A percentile compares a stretch with the other conserved stretches of the same genome.
Conservation (phyloP, 1,139 yeast species). For the Candida sojae region DNA sequence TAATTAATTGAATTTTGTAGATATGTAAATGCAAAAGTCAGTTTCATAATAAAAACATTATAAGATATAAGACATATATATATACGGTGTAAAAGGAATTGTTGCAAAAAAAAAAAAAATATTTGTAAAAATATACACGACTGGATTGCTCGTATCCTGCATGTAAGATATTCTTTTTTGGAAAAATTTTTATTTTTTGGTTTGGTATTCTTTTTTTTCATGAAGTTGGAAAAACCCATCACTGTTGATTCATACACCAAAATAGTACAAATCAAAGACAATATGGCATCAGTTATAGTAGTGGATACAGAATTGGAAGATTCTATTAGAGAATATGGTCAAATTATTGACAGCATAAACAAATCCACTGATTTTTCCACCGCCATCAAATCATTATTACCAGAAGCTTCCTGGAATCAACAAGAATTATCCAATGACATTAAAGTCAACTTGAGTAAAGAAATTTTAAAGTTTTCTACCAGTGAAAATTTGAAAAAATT, state of each 20-base stretch:
- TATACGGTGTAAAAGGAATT: not conserved
- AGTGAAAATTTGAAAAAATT: conserved; percentile 33
- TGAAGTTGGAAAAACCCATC: not conserved
- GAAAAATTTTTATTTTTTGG: conserved; percentile 8
- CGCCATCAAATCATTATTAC: conserved; percentile 25
- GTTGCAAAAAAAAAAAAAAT: too few species aligned
- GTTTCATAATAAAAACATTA: too few species aligned
- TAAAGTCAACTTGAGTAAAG: conserved; percentile 28
- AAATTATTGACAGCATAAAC: conserved; percentile 37
- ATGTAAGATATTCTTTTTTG: conserved; percentile 2
- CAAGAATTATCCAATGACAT: conserved; percentile 26
- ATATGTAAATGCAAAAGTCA: too few species aligned
- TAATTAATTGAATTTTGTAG: too few species aligned
- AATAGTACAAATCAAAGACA: not conserved
- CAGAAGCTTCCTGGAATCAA: conserved; percentile 18
- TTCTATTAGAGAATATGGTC: conserved; percentile 43
- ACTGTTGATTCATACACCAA: not conserved
- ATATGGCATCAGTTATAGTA: conserved; percentile 47
- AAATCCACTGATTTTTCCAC: conserved; percentile 30
- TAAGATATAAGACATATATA: not conserved
- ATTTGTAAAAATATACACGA: conserved; percentile 1
- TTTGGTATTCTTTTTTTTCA: not conserved
- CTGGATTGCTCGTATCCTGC: conserved; percentile 2
- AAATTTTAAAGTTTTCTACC: conserved; percentile 27
- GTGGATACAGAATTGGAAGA: conserved; percentile 48